Evolutionary conservation across 305 asterid genomes (phyloP).

Genomic region (Solanum hybrid): DNA sequence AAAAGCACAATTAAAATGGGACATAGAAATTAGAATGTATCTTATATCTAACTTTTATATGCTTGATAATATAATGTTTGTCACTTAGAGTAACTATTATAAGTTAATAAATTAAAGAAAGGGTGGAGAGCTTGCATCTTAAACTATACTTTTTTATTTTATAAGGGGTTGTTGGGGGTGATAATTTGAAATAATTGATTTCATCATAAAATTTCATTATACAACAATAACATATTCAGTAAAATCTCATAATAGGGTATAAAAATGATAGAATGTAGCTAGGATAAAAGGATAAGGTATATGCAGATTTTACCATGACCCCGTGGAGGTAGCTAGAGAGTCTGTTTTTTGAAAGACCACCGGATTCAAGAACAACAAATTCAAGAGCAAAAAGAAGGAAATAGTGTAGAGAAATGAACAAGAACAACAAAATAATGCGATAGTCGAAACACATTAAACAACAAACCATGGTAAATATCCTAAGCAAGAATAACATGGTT

Average conservation of each 20-base stretch:
- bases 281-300: background rate
- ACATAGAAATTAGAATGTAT: background rate
- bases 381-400: background rate
- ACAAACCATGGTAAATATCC: background rate
- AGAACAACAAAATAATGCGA: fast-evolving
- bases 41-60: background rate
- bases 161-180: background rate
- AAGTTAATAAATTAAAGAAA: background rate
- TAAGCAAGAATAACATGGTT: background rate
- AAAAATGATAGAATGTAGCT: background rate
- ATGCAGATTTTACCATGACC: background rate
- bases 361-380: fast-evolving
- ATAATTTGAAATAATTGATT: too few relatives aligned
- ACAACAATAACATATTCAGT: too few relatives aligned
- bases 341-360: background rate
- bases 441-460: background rate
- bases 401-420: background rate
- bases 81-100: background rate
- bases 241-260: too few relatives aligned
- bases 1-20: background rate
- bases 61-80: background rate
- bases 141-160: background rate
- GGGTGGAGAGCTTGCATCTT: background rate
- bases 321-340: background rate
- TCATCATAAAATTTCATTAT: too few relatives aligned